phyloP scores from a whole-genome alignment of 2,329 filamentous ascomycete species.

The Nothopassalora personata region DNA sequence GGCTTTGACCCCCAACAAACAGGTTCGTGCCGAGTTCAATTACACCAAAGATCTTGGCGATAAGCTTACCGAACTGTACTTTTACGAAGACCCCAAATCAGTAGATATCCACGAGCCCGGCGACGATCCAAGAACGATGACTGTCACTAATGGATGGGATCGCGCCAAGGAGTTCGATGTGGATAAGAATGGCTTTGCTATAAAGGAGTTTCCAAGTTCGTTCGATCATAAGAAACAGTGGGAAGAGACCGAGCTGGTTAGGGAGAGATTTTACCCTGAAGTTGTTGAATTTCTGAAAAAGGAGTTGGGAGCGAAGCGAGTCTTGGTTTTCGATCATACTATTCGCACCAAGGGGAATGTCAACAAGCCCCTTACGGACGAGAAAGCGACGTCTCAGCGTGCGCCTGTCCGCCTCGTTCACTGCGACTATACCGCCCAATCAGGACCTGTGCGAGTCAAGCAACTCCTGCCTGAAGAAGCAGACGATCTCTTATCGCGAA shows the following conservation, averaged over 20 bases:
- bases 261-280: constrained; percentile 42
- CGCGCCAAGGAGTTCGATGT: constrained; percentile 41
- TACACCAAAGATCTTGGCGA: constrained; percentile 42
- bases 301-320: constrained; percentile 39
- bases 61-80: constrained; percentile 39
- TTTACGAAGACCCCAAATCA: constrained; percentile 37
- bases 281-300: constrained; percentile 44
- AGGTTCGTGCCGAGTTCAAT: constrained; percentile 42
- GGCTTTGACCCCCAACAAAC: constrained; percentile 30
- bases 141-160: constrained; percentile 40
- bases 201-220: constrained; percentile 34
- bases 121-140: constrained; percentile 35
- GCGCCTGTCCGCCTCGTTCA: constrained; percentile 49
- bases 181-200: constrained; percentile 44
- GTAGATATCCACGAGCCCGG: constrained; percentile 41
- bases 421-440: constrained; percentile 47
- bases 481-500: constrained; percentile 38
- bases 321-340: constrained; percentile 49
- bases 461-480: constrained; percentile 44
- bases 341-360: constrained; percentile 39
- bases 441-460: constrained; percentile 39
- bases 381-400: constrained; percentile 34
- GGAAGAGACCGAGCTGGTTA: constrained; percentile 40
- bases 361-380: constrained; percentile 33
- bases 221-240: constrained; percentile 29